phyloP scores from a whole-genome alignment of 1,284 basidiomycete species.

The Laetiporus sulphureus region DNA sequence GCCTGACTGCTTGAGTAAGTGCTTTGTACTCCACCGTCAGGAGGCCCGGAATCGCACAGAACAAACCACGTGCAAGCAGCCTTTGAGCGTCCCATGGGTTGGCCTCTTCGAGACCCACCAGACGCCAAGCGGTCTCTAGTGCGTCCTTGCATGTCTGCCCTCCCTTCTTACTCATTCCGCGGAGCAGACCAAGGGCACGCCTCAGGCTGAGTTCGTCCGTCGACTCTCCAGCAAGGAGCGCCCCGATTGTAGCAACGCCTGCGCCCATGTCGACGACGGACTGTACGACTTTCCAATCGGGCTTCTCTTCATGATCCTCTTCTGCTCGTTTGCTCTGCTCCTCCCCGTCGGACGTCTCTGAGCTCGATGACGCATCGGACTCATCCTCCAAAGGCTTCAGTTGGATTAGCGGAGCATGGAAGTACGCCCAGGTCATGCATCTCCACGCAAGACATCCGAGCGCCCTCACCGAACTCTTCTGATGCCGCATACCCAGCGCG shows the following conservation, averaged over 20 bases:
- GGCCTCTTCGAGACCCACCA: conserved; percentile 32
- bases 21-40: conserved; percentile 49
- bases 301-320: conserved; percentile 22
- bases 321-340: conserved; percentile 20
- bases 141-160: conserved; percentile 44
- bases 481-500: conserved; percentile 47
- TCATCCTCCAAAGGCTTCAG: conserved; percentile 22
- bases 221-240: conserved; percentile 34
- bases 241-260: conserved; percentile 49
- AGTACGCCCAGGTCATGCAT: conserved; percentile 53
- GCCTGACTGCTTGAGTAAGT: conserved; percentile 39
- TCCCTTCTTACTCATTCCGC: conserved; percentile 48
- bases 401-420: conserved; percentile 36
- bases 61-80: conserved; percentile 48
- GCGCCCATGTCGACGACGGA: conserved; percentile 55
- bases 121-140: conserved; percentile 41
- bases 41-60: conserved; percentile 52
- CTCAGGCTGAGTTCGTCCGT: conserved; percentile 34
- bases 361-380: no score
- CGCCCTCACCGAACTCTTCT: conserved; percentile 53
- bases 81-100: conserved; percentile 38
- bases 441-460: conserved; percentile 60
- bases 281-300: conserved; percentile 43
- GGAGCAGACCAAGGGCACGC: conserved; percentile 40
- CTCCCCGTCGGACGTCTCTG: conserved; percentile 19